A percentile compares a stretch with the other conserved stretches of the same genome.
Conservation (phyloP, 2,329 filamentous ascomycete genomes). For the Didymella lethalis region DNA sequence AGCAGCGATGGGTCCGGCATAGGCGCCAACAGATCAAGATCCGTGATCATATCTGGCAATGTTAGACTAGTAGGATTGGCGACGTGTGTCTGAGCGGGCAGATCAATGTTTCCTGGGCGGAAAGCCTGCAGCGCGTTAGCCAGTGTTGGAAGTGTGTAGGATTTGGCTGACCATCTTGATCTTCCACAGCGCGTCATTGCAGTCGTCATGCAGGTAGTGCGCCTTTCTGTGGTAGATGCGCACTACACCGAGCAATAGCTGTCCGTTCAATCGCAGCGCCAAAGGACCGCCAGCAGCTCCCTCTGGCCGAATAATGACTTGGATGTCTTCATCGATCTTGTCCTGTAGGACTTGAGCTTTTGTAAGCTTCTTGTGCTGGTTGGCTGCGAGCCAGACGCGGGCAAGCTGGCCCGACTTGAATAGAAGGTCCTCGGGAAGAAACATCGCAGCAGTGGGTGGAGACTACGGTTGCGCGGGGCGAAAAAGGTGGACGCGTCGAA, state of each 20-base stretch:
- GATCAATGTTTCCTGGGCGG: constrained; percentile 93
- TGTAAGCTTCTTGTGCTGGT: constrained; percentile 96
- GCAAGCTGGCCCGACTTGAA: constrained; percentile 97
- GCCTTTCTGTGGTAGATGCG: constrained; percentile 98
- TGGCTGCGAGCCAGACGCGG: constrained; percentile 97
- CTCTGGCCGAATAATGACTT: constrained; percentile 85
- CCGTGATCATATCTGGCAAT: constrained; percentile 90
- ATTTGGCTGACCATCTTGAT: constrained; percentile 83
- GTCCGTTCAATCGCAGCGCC: constrained; percentile 90
- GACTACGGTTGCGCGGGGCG: constrained; percentile 21
- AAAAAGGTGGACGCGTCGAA: constrained; percentile 31
- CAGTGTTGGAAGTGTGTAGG: background rate
- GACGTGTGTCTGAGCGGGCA: constrained; percentile 77
- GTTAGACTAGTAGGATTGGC: constrained; percentile 86
- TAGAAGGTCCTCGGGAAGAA: constrained; percentile 94
- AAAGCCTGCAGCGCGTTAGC: constrained; percentile 69
- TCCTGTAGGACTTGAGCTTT: constrained; percentile 96
- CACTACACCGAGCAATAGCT: constrained; percentile 93
- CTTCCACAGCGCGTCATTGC: constrained; percentile 95
- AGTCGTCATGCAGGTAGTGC: constrained; percentile 94
- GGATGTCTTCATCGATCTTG: constrained; percentile 92
- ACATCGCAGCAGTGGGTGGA: constrained; percentile 68
- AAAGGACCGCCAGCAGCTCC: constrained; percentile 77
- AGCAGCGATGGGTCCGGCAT: constrained; percentile 87
- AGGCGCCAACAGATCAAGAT: constrained; percentile 81